Evolutionary conservation across 139 green algal species (phyloP).

Genomic region (Limnomonas spitsbergensis): DNA sequence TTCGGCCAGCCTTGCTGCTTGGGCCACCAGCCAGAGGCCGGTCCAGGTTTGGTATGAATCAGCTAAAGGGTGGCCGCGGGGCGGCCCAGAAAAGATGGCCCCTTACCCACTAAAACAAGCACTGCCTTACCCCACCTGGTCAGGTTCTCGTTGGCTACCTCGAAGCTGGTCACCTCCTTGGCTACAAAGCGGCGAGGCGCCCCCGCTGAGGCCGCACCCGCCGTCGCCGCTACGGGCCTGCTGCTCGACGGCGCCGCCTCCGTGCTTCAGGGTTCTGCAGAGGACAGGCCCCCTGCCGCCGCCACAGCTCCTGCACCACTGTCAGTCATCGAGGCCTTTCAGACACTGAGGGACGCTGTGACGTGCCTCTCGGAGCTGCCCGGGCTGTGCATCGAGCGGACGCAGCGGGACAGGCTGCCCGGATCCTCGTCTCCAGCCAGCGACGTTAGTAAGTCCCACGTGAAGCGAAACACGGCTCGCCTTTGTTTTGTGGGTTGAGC

Average conservation of each 20-base stretch:
- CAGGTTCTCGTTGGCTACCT: not conserved
- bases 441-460: no score
- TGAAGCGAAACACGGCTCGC: no score
- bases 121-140: no score
- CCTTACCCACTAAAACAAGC: no score
- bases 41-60: no score
- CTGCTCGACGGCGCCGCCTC: not conserved
- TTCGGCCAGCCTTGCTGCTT: no score
- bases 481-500: no score
- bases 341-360: not conserved
- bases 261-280: not conserved
- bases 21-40: no score
- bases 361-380: not conserved
- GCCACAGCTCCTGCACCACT: not conserved
- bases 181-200: not conserved
- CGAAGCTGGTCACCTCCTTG: not conserved
- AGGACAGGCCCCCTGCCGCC: not conserved
- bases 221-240: not conserved
- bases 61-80: no score
- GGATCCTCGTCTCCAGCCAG: not conserved
- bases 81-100: no score
- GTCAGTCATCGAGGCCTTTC: not conserved
- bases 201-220: not conserved
- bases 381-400: not conserved
- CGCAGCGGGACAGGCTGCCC: not conserved